Conservation (phyloP, 2,329 filamentous ascomycete genomes). For the Diaporthe humulicola region DNA sequence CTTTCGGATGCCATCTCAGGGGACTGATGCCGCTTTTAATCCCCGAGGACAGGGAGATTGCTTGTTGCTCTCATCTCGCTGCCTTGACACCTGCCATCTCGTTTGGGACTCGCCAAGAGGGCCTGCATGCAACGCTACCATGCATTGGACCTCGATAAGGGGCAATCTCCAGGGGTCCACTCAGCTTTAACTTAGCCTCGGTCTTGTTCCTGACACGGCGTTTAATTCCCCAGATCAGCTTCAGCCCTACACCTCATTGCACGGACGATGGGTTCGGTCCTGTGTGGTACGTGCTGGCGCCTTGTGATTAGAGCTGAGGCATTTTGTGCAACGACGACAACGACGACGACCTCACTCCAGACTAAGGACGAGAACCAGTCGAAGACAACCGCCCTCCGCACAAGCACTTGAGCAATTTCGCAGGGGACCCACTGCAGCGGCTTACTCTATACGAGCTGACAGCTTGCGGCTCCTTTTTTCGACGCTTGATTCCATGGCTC, state of each 20-base stretch:
- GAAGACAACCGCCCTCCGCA: background rate
- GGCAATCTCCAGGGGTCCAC: slow-evolving; percentile 21
- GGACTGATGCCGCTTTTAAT: slow-evolving; percentile 27
- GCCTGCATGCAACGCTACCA: slow-evolving; percentile 18
- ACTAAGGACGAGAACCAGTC: background rate
- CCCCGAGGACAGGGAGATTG: slow-evolving; percentile 24
- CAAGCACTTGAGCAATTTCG: background rate
- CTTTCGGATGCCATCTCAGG: background rate
- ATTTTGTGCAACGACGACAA: background rate
- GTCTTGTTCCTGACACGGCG: slow-evolving; percentile 7
- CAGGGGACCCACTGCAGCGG: background rate
- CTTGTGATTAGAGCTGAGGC: background rate
- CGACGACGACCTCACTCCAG: background rate
- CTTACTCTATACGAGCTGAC: slow-evolving; percentile 21
- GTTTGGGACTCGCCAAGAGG: slow-evolving; percentile 16
- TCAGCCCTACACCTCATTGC: slow-evolving; percentile 11
- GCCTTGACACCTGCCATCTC: slow-evolving; percentile 29
- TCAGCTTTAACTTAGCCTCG: slow-evolving; percentile 18
- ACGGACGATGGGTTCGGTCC: background rate
- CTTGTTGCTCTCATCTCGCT: slow-evolving; percentile 27
- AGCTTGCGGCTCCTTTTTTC: slow-evolving; percentile 22
- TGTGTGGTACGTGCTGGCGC: slow-evolving; percentile 15
- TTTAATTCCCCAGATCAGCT: slow-evolving; percentile 24
- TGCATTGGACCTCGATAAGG: background rate
- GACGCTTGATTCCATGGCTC: background rate